phyloP scores from a whole-genome alignment of 148 eudicot species.

The Rhododendron vialii region DNA sequence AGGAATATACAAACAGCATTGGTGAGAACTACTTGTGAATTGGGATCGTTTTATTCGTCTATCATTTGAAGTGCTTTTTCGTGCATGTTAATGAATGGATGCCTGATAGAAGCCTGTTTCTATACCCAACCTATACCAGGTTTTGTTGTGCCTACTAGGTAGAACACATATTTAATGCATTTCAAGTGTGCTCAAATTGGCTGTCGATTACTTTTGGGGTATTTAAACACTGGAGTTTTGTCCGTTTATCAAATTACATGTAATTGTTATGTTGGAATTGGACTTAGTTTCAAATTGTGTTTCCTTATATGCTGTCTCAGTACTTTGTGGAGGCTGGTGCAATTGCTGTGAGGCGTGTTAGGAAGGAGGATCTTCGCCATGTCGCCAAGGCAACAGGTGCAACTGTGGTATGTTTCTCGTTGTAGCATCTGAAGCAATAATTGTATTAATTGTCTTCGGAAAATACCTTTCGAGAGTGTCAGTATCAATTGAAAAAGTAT shows the following conservation, averaged over 20 bases:
- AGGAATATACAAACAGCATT: not conserved
- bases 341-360: constrained; percentile 91
- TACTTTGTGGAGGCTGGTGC: constrained; percentile 99
- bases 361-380: constrained; percentile 91
- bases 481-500: not conserved
- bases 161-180: not conserved
- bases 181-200: not conserved
- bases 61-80: not conserved
- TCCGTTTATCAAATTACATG: not conserved
- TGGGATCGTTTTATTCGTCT: not conserved
- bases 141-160: not conserved
- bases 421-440: not conserved
- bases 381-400: constrained; percentile 99
- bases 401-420: constrained; percentile 58
- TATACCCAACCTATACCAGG: not conserved
- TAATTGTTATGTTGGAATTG: not conserved
- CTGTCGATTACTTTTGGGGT: not conserved
- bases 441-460: not conserved
- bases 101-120: not conserved
- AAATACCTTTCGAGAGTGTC: not conserved
- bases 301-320: constrained; percentile 28
- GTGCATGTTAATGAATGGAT: not conserved
- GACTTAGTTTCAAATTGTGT: not conserved
- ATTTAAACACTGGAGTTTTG: not conserved
- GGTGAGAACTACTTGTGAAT: not conserved